Base-by-base conservation (phyloP, 2,329 filamentous ascomycete genomes). In the Stemphylium beticola region DNA sequence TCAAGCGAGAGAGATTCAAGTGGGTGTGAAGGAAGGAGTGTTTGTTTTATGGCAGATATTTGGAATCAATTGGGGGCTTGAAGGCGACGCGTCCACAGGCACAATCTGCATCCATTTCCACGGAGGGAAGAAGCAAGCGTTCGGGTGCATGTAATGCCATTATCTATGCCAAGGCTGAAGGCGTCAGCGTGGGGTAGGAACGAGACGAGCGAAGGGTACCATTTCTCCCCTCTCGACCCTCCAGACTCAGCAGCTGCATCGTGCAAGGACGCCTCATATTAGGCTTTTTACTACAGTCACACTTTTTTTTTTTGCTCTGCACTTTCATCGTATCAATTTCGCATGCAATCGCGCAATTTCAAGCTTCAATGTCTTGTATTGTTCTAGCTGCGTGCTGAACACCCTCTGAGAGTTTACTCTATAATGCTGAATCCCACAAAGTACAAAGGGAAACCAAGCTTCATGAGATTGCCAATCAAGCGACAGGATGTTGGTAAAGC, bases 141-240 rank as follows among this genome's bases (percentile, higher is more conserved):
- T 31, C 17, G 39, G 48, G 55, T 55, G 49, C 41, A 53, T 57
- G 56, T 63, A 62, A 67, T 66, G 40, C 31, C 31, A 53, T 68
- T 66, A 63, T 54, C 49, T 42, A 58, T 58, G 64, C 65, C 61
- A 64, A 65, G 65, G 17, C 55, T 15, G 10, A 17, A 49, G 53
- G 54, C 48, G 58, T 36, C 49, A 58, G 54, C 59, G 64, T 64
- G 64, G 64, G 64, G 62, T 58, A 55, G 18, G 11, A 22, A 42
- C 26, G 4, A 15, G 10, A 20, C 12, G 26, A 43, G 15, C 42
- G 4, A 36, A 20, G 24, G 31, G 4, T 44, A 34, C 42, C 18
- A 33, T 20, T 34, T 34, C 18, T 34, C 8, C 18, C 32, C 14
- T 22, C 31, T 20, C 41, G 14, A 33, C 33, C n/a, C 33, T 29